Percentiles rank a stretch among this genome's conserved stretches.
Conservation (phyloP, 176 grass and related monocot genomes). For the Oryza rufipogon region DNA sequence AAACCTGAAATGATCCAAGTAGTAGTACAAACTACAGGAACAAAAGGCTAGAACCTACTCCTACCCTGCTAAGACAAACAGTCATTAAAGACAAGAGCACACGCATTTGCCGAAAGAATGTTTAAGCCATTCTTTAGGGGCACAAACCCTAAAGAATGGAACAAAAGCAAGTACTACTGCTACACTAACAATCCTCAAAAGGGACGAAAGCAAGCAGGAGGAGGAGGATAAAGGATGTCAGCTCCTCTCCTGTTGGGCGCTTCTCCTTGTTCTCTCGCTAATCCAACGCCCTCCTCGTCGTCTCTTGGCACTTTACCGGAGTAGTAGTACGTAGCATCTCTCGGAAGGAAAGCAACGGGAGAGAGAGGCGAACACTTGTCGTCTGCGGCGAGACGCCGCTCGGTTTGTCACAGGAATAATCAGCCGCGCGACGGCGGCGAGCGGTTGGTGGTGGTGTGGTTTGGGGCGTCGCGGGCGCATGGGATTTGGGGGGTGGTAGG, state of each 20-base stretch:
- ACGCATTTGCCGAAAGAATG: slow-evolving; percentile 62
- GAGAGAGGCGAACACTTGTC: slow-evolving; percentile 67
- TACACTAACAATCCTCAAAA: slow-evolving; percentile 62
- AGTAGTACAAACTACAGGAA: slow-evolving; percentile 4
- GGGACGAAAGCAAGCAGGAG: slow-evolving; percentile 55
- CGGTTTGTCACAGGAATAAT: slow-evolving; percentile 74
- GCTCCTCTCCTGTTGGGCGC: slow-evolving; percentile 51
- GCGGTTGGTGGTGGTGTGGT: not conserved
- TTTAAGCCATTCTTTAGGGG: slow-evolving; percentile 54
- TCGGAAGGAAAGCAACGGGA: slow-evolving; percentile 60
- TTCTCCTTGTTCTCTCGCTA: slow-evolving; percentile 58
- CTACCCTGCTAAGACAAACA: slow-evolving; percentile 27
- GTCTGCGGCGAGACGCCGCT: slow-evolving; percentile 50
- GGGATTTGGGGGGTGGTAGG: slow-evolving; percentile 31
- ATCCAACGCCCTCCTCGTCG: not conserved
- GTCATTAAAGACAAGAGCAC: slow-evolving; percentile 66
- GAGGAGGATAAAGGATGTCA: slow-evolving; percentile 28
- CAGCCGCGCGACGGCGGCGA: slow-evolving; percentile 8
- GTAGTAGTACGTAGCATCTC: not conserved
- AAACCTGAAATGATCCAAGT: slow-evolving; percentile 14
- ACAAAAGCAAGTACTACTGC: slow-evolving; percentile 38
- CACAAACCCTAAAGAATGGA: slow-evolving; percentile 53
- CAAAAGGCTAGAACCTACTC: slow-evolving; percentile 38
- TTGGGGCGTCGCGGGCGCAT: not conserved
- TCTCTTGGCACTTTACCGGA: not conserved